A percentile compares a stretch with the other conserved stretches of the same genome.
Evolutionary conservation across 208 protist species (phyloP).

Genomic region (Trypanosoma melophagium): DNA sequence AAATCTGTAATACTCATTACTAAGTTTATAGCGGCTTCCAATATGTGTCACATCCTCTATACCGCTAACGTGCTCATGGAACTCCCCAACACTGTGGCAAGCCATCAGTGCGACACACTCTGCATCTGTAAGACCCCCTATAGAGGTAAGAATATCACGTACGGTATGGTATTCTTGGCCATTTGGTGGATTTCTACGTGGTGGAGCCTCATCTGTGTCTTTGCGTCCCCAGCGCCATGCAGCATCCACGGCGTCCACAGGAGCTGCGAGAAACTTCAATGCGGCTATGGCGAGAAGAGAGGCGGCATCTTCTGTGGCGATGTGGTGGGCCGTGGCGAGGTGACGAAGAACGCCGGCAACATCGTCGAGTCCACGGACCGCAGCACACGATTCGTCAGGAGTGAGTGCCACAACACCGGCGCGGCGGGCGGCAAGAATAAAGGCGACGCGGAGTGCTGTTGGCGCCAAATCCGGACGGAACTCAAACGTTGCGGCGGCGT

Average conservation of each 20-base stretch:
- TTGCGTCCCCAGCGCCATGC: conserved; percentile 83
- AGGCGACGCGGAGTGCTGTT: conserved; percentile 74
- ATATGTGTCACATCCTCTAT: conserved; percentile 66
- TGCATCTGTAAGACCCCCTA: conserved; percentile 71
- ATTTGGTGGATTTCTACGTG: conserved; percentile 31
- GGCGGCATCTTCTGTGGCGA: conserved; percentile 67
- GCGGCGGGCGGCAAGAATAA: conserved; percentile 77
- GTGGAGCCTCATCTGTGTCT: conserved; percentile 58
- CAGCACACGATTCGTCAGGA: conserved; percentile 79
- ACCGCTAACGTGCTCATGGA: conserved; percentile 83
- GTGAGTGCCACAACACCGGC: conserved; percentile 58
- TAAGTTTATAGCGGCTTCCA: conserved; percentile 69
- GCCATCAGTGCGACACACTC: conserved; percentile 85
- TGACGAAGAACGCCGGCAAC: conserved; percentile 74
- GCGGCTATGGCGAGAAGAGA: conserved; percentile 70
- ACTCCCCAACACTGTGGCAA: conserved; percentile 85
- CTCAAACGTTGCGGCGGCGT: conserved; percentile 65
- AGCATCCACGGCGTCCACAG: conserved; percentile 47
- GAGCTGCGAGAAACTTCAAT: conserved; percentile 69
- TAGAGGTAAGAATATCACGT: conserved; percentile 52
- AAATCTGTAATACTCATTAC: conserved; percentile 77
- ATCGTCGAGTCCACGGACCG: conserved; percentile 63
- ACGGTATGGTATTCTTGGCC: conserved; percentile 20
- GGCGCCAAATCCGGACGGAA: conserved; percentile 81
- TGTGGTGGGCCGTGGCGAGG: conserved; percentile 42